Base-by-base conservation (phyloP, 2,329 filamentous ascomycete species). In the Microthyrium microscopicum region DNA sequence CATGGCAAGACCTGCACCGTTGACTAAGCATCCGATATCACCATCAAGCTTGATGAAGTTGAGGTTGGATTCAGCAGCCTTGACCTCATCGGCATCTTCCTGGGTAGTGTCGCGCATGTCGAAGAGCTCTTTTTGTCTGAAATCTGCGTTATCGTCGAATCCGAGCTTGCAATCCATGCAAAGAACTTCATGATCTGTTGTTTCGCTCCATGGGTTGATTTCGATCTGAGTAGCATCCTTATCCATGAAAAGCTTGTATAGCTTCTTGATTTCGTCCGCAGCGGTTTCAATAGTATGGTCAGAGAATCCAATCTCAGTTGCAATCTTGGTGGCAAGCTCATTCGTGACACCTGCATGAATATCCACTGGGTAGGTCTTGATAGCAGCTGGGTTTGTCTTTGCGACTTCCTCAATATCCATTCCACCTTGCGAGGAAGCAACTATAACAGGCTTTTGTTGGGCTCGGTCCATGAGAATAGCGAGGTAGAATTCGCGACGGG, bases 41-140 rank as follows among this genome's bases (percentile, higher is more conserved):
- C 89, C 89, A 55, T 95, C 89, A 41, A 98, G 78, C 74, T 98
- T 98, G 72, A 98, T 98, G 68, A 98, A 98, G 75, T 98, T 98
- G 46, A 98, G 74, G 51, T 83, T 83, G 46, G 64, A 85, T 70
- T 92, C 68, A 51, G 85, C 85, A 50, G 89, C 89, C 63, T 87
- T 87, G 52, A 98, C 87, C 69, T 98, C 89, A 55, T 98, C 89
- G 34, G 87, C 62, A 58, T 98, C 89, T 64, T 98, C 89, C 66
- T 98, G 89, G 37, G 79, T 80, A 48, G 78, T 77, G 57, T 98
- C 89, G 60, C 89, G 80, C 82, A 79, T 91, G 46, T 70, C 67
- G 61, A 95, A 98, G 47, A 94, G 65, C 49, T 95, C 87, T 72
- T 94, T 80, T 64, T 98, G 89, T 56, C 89, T 77, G 76, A 87